Conservation (phyloP, 1,139 yeast species). For the Hansenula lynferdii region DNA sequence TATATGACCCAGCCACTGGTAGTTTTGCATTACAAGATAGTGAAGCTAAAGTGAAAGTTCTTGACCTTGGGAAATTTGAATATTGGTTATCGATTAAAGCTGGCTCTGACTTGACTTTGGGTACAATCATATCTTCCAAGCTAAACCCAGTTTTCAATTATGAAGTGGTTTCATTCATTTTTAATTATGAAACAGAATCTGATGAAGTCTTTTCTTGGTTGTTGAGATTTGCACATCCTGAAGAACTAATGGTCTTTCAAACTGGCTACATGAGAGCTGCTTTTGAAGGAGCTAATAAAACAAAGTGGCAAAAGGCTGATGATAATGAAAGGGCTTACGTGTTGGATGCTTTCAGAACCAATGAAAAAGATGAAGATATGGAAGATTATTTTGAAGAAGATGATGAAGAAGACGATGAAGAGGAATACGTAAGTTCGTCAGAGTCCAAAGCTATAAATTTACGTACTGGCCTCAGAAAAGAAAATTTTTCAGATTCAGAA, state of each 20-base stretch:
- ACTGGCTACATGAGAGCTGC: conserved; percentile 42
- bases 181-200: conserved; percentile 43
- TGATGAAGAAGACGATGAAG: conserved; percentile 21
- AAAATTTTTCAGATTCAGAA: conserved; percentile 18
- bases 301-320: conserved; percentile 41
- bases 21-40: conserved; percentile 42
- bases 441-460: conserved; percentile 8
- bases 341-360: conserved; percentile 39
- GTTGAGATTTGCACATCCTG: conserved; percentile 43
- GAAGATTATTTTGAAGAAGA: conserved; percentile 28
- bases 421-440: conserved; percentile 12
- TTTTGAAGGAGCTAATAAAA: conserved; percentile 58
- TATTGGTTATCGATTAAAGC: conserved; percentile 46
- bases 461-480: conserved; percentile 19
- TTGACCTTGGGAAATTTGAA: conserved; percentile 47
- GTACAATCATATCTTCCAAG: conserved; percentile 39
- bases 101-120: conserved; percentile 29
- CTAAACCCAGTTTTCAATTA: conserved; percentile 65
- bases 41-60: conserved; percentile 31
- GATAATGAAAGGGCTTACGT: conserved; percentile 45
- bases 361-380: conserved; percentile 30
- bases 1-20: conserved; percentile 53
- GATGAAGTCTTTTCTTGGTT: conserved; percentile 55
- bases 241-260: conserved; percentile 47
- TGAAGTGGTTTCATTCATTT: conserved; percentile 55